These are phyloP conservation scores for Spathaspora hagerdaliae DNA, from an alignment of 805 yeast genomes.

Conservation along the genomic window DNA sequence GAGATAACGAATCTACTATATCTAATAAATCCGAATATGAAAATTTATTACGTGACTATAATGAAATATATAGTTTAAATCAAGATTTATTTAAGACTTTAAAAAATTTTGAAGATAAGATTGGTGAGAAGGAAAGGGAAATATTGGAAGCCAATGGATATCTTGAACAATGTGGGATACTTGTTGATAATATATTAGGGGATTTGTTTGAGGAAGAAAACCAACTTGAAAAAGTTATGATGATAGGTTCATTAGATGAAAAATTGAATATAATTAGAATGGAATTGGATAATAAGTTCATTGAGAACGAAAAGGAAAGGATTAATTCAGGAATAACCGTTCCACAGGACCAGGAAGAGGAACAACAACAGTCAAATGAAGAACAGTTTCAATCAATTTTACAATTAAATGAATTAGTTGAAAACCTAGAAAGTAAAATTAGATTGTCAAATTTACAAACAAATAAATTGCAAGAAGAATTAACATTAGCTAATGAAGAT, in stretches of 20 bases:
- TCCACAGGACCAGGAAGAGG: too few relatives aligned
- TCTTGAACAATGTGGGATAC: slow-evolving; percentile 11
- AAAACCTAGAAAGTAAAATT: slow-evolving; percentile 19
- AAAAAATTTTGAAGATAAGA: slow-evolving; percentile 29
- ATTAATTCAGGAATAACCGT: too few relatives aligned
- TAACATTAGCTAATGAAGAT: slow-evolving; percentile 19
- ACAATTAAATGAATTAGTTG: slow-evolving; percentile 17
- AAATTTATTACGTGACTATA: slow-evolving; percentile 18
- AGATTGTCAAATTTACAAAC: slow-evolving; percentile 16
- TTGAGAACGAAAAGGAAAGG: too few relatives aligned
- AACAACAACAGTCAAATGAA: slow-evolving; percentile 10
- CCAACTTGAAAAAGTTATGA: too few relatives aligned
- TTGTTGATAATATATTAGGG: slow-evolving; percentile 14
- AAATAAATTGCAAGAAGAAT: slow-evolving; percentile 16
- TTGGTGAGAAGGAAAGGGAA: slow-evolving; percentile 24
- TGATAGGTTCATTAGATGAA: too few relatives aligned
- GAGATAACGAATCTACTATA: not conserved
- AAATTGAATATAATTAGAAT: too few relatives aligned
- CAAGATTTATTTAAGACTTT: slow-evolving; percentile 35
- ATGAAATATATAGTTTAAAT: slow-evolving; percentile 32
- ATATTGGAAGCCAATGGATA: slow-evolving; percentile 10
- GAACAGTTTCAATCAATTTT: slow-evolving; percentile 15
- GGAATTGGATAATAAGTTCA: too few relatives aligned
- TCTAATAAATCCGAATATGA: not conserved
- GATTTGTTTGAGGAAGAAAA: not conserved